phyloP scores from a whole-genome alignment of 2,329 filamentous ascomycete species.

The Pseudopithomyces maydicus region DNA sequence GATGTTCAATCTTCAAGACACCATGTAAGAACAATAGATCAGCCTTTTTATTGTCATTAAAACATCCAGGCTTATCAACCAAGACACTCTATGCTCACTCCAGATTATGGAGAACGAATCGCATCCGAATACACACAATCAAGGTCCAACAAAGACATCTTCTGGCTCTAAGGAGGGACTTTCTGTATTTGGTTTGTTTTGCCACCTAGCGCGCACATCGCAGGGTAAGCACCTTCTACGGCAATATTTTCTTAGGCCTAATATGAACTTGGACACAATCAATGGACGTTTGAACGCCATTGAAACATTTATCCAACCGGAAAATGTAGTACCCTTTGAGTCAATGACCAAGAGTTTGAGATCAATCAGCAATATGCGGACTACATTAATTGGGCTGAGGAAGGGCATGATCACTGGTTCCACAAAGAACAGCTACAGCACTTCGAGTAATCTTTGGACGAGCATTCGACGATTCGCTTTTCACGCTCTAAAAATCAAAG shows the following conservation, averaged over 20 bases:
- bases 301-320: constrained; percentile 66
- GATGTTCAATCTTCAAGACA: constrained; percentile 72
- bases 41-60: constrained; percentile 42
- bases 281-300: constrained; percentile 73
- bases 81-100: constrained; percentile 78
- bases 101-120: constrained; percentile 84
- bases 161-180: constrained; percentile 77
- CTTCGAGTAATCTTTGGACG: constrained; percentile 73
- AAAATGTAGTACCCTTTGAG: constrained; percentile 65
- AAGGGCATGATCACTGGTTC: constrained; percentile 71
- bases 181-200: constrained; percentile 84
- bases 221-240: constrained; percentile 78
- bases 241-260: constrained; percentile 82
- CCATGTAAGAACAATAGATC: constrained; percentile 55
- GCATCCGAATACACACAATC: constrained; percentile 80
- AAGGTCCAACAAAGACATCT: constrained; percentile 66
- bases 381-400: constrained; percentile 70
- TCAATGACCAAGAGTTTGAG: constrained; percentile 66
- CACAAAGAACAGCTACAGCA: constrained; percentile 55
- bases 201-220: constrained; percentile 72
- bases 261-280: constrained; percentile 70
- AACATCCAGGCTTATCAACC: constrained; percentile 75
- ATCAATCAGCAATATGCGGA: constrained; percentile 76
- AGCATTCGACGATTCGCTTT: constrained; percentile 74
- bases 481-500: constrained; percentile 71